Evolutionary conservation across 768 basidiomycete species (phyloP), one percentile per base, ranked within the genome.

Genomic region (Suillus weaverae): DNA sequence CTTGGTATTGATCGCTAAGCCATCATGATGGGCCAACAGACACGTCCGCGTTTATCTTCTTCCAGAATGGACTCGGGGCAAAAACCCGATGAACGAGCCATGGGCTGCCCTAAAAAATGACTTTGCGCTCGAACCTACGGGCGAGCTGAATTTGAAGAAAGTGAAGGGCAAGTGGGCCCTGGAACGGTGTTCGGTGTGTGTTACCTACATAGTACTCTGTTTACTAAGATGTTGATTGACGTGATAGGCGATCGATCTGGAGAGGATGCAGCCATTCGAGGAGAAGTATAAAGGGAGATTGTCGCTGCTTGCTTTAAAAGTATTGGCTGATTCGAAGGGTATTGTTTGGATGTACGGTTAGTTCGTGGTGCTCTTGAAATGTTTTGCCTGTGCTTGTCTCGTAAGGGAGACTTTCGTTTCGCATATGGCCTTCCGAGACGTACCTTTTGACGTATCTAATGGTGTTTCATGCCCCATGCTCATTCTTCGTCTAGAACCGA

Each of bases 31-130:
- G 16, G 22, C 56, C 4, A 57, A 30, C 50, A 73, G 72, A 63
- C 74, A 77, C 50, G 69, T 76, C 59, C 75, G 75, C 39, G 76
- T 76, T 6, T 75, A 76, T 26, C 60, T 76, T n/a, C 76, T 73
- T 44, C 55, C 71, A 26, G 74, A 68, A 5, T 76, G 76, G 76
- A 35, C 60, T 8, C 71, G 66, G 0, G 76, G 74, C 20, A 74
- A 76, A n/a, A 70, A 63, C 32, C 73, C 76, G 22, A 71, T 73
- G 38, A 62, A 73, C 4, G 73, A 72, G 67, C 69, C 67, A 5
- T 55, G 74, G 36, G 69, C 70, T 51, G 71, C 73, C 41, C 67
- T 76, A 26, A 69, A 74, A 8, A 69, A 63, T 1, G 75, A 76
- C 43, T 68, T 76, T 43, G 67, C 69, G 2, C 64, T 76, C 54